phyloP scores from a whole-genome alignment of 257 asterid genomes.

The Solanum chaucha region DNA sequence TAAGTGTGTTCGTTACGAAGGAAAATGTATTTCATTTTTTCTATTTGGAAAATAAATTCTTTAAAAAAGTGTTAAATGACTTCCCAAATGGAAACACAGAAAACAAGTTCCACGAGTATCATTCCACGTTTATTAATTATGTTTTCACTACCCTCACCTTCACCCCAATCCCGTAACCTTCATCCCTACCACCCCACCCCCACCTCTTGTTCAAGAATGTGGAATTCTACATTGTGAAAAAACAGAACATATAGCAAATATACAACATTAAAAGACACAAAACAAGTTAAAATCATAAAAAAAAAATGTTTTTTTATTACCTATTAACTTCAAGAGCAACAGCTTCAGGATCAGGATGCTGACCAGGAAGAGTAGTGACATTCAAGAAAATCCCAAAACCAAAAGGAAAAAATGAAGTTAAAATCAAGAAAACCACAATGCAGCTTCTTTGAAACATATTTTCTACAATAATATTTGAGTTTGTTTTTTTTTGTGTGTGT shows the following conservation, averaged over 20 bases:
- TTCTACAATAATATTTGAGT: neutral
- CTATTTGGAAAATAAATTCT: neutral
- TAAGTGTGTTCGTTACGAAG: neutral
- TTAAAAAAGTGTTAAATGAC: neutral
- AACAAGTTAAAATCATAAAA: neutral
- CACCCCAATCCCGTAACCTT: fast-evolving
- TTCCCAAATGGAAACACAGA: fast-evolving
- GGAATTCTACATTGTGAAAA: neutral
- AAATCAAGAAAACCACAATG: conserved; percentile 15
- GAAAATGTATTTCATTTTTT: too few relatives aligned
- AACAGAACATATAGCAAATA: neutral
- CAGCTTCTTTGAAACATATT: conserved; percentile 17
- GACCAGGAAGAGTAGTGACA: conserved; percentile 41
- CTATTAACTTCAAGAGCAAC: conserved; percentile 29
- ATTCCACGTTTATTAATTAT: neutral
- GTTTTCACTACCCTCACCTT: neutral
- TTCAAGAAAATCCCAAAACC: conserved; percentile 2
- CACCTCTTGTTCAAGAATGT: neutral
- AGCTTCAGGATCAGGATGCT: conserved; percentile 36
- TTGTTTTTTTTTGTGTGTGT: too few relatives aligned
- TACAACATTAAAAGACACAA: neutral
- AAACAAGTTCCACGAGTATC: neutral
- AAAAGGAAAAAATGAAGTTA: neutral
- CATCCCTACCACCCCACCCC: neutral
- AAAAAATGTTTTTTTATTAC: neutral